These are phyloP conservation scores for Pythium scleroteichum DNA, from an alignment of 352 stramenopile species.

Conservation along the genomic window DNA sequence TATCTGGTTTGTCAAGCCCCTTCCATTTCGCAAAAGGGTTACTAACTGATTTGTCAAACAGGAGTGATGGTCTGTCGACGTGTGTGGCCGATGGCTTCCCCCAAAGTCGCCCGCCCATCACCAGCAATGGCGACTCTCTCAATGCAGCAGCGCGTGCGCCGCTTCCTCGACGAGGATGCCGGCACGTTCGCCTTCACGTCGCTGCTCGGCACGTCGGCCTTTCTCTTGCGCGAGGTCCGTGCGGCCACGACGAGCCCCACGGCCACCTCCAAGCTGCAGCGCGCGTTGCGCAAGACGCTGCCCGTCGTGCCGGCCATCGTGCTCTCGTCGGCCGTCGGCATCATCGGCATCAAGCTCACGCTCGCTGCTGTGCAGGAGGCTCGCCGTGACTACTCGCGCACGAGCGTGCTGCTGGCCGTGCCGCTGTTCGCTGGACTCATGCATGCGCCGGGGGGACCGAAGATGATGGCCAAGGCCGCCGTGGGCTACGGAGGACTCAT, in stretches of 20 bases:
- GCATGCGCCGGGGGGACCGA: slow-evolving; percentile 40
- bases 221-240: slow-evolving; percentile 37
- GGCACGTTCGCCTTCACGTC: slow-evolving; percentile 35
- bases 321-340: slow-evolving; percentile 42
- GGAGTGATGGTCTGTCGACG: slow-evolving; percentile 6
- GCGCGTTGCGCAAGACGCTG: slow-evolving; percentile 34
- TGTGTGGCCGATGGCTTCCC: not conserved
- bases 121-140: not conserved
- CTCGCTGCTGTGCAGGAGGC: slow-evolving; percentile 44
- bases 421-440: slow-evolving; percentile 49
- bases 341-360: slow-evolving; percentile 60
- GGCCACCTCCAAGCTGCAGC: slow-evolving; percentile 24
- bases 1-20: too few relatives aligned
- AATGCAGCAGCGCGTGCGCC: slow-evolving; percentile 36
- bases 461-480: slow-evolving; percentile 42
- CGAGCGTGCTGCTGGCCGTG: slow-evolving; percentile 52
- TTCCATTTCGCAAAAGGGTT: too few relatives aligned
- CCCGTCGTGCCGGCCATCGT: slow-evolving; percentile 43
- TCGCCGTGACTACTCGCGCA: slow-evolving; percentile 57
- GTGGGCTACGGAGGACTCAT: slow-evolving; percentile 40
- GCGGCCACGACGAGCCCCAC: not conserved
- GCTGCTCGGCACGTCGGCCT: slow-evolving; percentile 30
- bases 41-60: not conserved
- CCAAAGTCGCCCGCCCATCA: not conserved
- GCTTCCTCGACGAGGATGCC: slow-evolving; percentile 54